Percentiles rank a stretch among this genome's conserved stretches.
Evolutionary conservation across 495 filamentous ascomycete species (phyloP).

Genomic region (Annulohypoxylon maeteangense): DNA sequence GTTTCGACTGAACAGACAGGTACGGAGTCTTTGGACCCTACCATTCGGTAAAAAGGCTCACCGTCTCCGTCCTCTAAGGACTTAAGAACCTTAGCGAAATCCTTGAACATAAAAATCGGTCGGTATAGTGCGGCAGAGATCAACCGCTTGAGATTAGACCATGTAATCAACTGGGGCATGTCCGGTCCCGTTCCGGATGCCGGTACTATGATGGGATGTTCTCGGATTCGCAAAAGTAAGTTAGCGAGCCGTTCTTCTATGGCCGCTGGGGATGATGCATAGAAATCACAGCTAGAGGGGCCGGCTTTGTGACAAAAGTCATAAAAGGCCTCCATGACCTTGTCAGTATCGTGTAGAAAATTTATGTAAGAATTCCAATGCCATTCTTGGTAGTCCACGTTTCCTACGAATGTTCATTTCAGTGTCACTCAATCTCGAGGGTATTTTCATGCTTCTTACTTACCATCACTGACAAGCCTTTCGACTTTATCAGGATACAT

Average conservation of each 20-base stretch:
- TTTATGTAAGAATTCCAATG: conserved; percentile 58
- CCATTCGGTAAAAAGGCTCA: conserved; percentile 60
- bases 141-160: conserved; percentile 54
- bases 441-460: conserved; percentile 10
- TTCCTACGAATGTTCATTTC: conserved; percentile 39
- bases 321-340: conserved; percentile 65
- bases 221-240: conserved; percentile 57
- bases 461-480: conserved; percentile 61
- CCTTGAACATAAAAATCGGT: conserved; percentile 67
- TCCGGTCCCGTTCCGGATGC: conserved; percentile 41
- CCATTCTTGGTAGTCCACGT: conserved; percentile 62
- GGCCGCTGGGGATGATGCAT: conserved; percentile 52
- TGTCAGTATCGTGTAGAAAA: conserved; percentile 64
- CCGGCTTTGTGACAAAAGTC: conserved; percentile 63
- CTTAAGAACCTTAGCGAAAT: conserved; percentile 64
- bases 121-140: conserved; percentile 66
- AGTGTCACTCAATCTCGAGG: neutral
- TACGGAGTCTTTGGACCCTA: conserved; percentile 47
- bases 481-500: conserved; percentile 62
- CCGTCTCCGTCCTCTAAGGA: conserved; percentile 67
- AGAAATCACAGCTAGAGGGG: conserved; percentile 59
- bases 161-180: conserved; percentile 55
- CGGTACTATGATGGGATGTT: conserved; percentile 61
- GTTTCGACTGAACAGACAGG: conserved; percentile 51
- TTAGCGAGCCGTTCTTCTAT: conserved; percentile 54